phyloP scores from a whole-genome alignment of 495 filamentous ascomycete species.

The Recurvomyces mirabilis region DNA sequence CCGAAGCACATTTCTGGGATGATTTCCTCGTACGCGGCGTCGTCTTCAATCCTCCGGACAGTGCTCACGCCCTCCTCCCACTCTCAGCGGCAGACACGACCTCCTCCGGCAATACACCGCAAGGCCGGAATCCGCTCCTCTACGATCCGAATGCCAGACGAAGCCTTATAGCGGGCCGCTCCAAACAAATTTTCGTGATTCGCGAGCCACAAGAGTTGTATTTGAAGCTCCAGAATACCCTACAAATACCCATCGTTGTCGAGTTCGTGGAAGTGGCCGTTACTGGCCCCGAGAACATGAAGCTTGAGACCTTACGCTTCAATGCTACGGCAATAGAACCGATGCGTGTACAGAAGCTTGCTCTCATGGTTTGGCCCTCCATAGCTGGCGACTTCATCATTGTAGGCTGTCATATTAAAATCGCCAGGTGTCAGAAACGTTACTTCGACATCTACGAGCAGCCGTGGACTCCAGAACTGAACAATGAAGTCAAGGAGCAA shows the following conservation, averaged over 20 bases:
- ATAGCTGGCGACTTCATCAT: conserved; percentile 57
- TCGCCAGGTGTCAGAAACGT: conserved; percentile 68
- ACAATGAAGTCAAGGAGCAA: conserved; percentile 57
- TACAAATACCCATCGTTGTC: conserved; percentile 81
- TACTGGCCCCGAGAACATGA: conserved; percentile 41
- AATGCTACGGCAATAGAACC: conserved; percentile 60
- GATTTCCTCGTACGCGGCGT: conserved; percentile 82
- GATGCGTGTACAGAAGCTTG: conserved; percentile 67
- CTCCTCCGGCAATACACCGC: no score
- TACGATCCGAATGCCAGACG: conserved; percentile 7
- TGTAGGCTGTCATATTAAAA: conserved; percentile 65
- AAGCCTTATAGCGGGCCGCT: background rate
- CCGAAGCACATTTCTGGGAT: conserved; percentile 89
- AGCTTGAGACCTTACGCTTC: conserved; percentile 51
- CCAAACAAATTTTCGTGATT: background rate
- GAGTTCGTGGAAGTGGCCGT: conserved; percentile 68
- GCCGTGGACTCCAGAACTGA: conserved; percentile 60
- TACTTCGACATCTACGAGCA: conserved; percentile 72
- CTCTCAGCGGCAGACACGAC: conserved; percentile 48
- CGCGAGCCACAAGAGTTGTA: conserved; percentile 62
- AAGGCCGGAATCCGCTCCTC: conserved; percentile 55
- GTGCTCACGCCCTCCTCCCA: conserved; percentile 50
- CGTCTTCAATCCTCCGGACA: conserved; percentile 46
- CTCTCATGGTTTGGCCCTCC: conserved; percentile 56
- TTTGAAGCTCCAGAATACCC: conserved; percentile 83